phyloP scores from a whole-genome alignment of 2,329 filamentous ascomycete genomes.

The Mollisia scopiformis region DNA sequence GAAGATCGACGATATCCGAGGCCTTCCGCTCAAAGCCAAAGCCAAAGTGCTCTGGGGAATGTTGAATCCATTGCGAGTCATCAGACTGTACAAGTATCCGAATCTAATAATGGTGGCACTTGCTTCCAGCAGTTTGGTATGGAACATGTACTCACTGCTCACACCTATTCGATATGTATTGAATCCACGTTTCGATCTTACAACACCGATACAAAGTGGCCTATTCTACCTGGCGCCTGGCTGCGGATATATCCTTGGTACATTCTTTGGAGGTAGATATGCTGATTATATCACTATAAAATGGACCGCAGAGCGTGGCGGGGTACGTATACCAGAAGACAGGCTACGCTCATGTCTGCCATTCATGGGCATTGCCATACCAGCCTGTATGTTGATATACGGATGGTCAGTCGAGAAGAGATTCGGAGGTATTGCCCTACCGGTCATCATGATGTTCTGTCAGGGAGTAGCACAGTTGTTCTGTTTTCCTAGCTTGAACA shows the following conservation, averaged over 20 bases:
- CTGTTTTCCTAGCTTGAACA: slow-evolving; percentile 76
- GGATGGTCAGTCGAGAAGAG: slow-evolving; percentile 60
- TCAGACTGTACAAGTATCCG: slow-evolving; percentile 67
- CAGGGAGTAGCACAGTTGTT: slow-evolving; percentile 77
- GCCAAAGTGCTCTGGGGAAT: slow-evolving; percentile 59
- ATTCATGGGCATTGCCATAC: slow-evolving; percentile 60
- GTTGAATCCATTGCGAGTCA: slow-evolving; percentile 67
- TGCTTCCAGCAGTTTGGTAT: slow-evolving; percentile 66
- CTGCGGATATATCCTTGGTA: slow-evolving; percentile 69
- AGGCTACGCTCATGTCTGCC: slow-evolving; percentile 61
- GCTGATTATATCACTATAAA: slow-evolving; percentile 68
- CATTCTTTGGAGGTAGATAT: slow-evolving; percentile 72
- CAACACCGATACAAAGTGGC: slow-evolving; percentile 66
- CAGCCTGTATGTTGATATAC: slow-evolving; percentile 68
- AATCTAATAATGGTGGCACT: slow-evolving; percentile 67
- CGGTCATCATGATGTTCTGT: slow-evolving; percentile 73
- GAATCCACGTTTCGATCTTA: slow-evolving; percentile 73
- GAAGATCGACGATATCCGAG: slow-evolving; percentile 62
- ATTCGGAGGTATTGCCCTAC: slow-evolving; percentile 58
- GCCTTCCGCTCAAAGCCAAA: slow-evolving; percentile 53
- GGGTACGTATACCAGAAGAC: slow-evolving; percentile 68
- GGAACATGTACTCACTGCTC: slow-evolving; percentile 74
- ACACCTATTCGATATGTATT: slow-evolving; percentile 74
- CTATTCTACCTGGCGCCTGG: slow-evolving; percentile 78
- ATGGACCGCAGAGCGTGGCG: slow-evolving; percentile 62